phyloP scores from a whole-genome alignment of 306 rosid genomes.

The Casuarina cunninghamiana region DNA sequence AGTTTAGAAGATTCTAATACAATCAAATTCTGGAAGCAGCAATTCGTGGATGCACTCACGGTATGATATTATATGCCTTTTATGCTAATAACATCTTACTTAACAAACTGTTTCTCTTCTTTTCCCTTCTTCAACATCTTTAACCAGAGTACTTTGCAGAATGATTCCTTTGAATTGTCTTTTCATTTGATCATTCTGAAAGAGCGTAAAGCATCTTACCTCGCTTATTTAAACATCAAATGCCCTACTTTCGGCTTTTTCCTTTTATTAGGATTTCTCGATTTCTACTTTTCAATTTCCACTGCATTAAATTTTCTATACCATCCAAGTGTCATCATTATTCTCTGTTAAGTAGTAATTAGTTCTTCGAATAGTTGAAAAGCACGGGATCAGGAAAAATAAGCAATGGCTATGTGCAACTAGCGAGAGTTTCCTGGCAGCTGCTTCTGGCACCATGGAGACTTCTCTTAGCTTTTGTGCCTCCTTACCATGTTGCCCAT shows the following conservation, averaged over 20 bases:
- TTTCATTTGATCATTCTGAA: background rate
- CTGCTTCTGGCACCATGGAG: slow-evolving; percentile 78
- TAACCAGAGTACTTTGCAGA: background rate
- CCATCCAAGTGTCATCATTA: background rate
- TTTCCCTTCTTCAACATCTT: background rate
- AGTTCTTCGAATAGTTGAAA: slow-evolving; percentile 61
- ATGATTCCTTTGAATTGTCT: slow-evolving; percentile 2
- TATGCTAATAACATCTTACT: slow-evolving; percentile 15
- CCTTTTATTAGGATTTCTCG: background rate
- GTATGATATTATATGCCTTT: slow-evolving; percentile 39
- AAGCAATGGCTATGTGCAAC: slow-evolving; percentile 39
- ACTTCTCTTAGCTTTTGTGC: slow-evolving; percentile 80
- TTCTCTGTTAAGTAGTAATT: slow-evolving; percentile 24
- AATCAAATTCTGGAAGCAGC: slow-evolving; percentile 67
- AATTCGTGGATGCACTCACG: slow-evolving; percentile 74
- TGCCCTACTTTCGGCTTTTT: background rate
- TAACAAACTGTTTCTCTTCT: background rate
- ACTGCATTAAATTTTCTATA: background rate
- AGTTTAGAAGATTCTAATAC: slow-evolving; percentile 37
- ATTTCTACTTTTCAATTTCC: background rate
- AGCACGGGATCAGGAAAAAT: slow-evolving; percentile 50
- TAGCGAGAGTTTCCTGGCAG: slow-evolving; percentile 62
- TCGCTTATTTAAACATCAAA: background rate
- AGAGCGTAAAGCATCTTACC: background rate
- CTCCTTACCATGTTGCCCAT: slow-evolving; percentile 83